Evolutionary conservation across 441 rosid species (phyloP), one percentile per base, ranked within the genome.

Genomic region (Aquilaria agallochum): DNA sequence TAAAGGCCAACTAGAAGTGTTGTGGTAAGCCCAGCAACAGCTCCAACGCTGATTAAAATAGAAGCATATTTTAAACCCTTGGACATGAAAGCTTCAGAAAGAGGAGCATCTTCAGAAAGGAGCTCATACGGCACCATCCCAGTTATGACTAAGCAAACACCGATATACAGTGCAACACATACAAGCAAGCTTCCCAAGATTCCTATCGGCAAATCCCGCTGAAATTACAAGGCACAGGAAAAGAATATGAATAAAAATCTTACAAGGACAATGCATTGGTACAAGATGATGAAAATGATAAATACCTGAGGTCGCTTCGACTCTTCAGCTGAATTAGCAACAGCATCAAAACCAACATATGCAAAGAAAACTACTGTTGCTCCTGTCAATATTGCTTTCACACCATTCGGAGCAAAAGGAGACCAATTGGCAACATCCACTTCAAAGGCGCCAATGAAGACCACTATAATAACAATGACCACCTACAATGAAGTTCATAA

Each of bases 261-360:
- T 11, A 55, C 58, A 14, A 56, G n/a, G 11, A 63, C 36, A 63
- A 62, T 53, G 58, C 53, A 65, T 47, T 34, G 44, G 27, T 10
- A 40, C 52, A 64, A 49, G 36, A 48, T 34, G 52, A 44, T 67
- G 36, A 50, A 9, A 66, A 55, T 30, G 60, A 51, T 64, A 63
- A 65, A 68, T 66, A 83, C 96, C 96, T 90, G 98, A 67, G 95
- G 98, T 60, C 68, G 81, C 82, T 81, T 89, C 11, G 98, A 81
- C 69, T 95, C 95, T 88, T 95, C 98, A 62, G 96, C 98, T 50
- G 97, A 83, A 80, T 95, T 90, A 69, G 99, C 96, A 70, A 92
- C 97, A 2, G 96, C 98, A 79, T 95, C 99, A 81, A 92, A 95
- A 63, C 99, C 99, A 73, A 92, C 95, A 66, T 95, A 94, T n/a